Evolutionary conservation across 805 yeast genomes (phyloP).

Genomic region (Yamadazyma laniorum): DNA sequence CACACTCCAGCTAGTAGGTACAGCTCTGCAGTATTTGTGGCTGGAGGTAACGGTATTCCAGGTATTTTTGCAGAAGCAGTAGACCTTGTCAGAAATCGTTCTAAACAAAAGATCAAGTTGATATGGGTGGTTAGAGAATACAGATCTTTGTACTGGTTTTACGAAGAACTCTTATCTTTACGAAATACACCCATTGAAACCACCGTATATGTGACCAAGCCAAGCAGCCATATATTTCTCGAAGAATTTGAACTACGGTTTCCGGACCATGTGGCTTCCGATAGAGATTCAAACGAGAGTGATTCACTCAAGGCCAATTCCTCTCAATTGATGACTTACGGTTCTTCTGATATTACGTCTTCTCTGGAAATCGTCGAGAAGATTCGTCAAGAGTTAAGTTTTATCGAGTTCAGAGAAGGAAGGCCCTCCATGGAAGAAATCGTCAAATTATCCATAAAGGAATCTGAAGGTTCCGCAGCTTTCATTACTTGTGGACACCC

Average conservation of each 20-base stretch:
- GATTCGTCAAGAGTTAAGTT: slow-evolving; percentile 22
- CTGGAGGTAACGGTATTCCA: slow-evolving; percentile 44
- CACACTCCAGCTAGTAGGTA: slow-evolving; percentile 27
- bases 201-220: slow-evolving; percentile 28
- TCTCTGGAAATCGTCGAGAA: slow-evolving; percentile 9
- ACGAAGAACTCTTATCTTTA: slow-evolving; percentile 38
- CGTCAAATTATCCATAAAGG: slow-evolving; percentile 34
- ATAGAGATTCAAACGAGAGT: slow-evolving; percentile 1
- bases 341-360: neutral
- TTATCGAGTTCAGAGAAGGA: slow-evolving; percentile 41
- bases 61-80: slow-evolving; percentile 38
- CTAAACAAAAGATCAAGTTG: slow-evolving; percentile 33
- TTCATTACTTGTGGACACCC: slow-evolving; percentile 66
- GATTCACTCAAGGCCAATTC: slow-evolving; percentile 1
- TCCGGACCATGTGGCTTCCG: slow-evolving; percentile 3
- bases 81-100: slow-evolving; percentile 14
- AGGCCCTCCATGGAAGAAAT: slow-evolving; percentile 48
- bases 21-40: slow-evolving; percentile 32
- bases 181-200: slow-evolving; percentile 24
- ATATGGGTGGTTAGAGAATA: slow-evolving; percentile 65
- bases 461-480: slow-evolving; percentile 43
- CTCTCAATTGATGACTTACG: slow-evolving; percentile 1
- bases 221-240: slow-evolving; percentile 32
- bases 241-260: slow-evolving; percentile 15
- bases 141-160: slow-evolving; percentile 49